Conservation (phyloP, 148 eudicot genomes). For the Heliosperma pusillum region DNA sequence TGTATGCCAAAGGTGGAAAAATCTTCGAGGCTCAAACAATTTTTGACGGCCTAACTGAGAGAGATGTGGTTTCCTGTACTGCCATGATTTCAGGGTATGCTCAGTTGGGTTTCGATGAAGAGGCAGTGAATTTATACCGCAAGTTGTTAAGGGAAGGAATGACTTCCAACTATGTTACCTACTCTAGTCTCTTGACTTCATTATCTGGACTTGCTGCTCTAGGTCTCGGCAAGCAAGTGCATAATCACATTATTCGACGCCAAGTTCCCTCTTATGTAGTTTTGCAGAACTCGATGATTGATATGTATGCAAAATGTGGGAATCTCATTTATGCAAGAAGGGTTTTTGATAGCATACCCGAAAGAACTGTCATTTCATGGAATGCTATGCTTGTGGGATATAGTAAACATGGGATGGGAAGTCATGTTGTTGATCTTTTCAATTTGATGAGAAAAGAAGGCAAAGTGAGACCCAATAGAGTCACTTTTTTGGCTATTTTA, state of each 20-base stretch:
- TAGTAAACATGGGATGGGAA: constrained; percentile 71
- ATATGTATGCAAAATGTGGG: constrained; percentile 97
- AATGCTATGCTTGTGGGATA: constrained; percentile 89
- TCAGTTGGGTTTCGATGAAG: constrained; percentile 71
- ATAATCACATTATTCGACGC: constrained; percentile 52
- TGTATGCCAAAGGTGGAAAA: constrained; percentile 79
- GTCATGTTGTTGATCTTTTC: constrained; percentile 53
- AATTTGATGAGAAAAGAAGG: constrained; percentile 51
- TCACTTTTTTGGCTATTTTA: constrained; percentile 68
- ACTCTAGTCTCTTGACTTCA: constrained; percentile 65
- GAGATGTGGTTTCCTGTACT: constrained; percentile 90
- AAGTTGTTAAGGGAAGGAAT: constrained; percentile 58
- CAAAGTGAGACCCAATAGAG: constrained; percentile 51
- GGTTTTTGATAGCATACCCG: constrained; percentile 64
- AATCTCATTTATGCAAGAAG: constrained; percentile 65
- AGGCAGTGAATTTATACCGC: constrained; percentile 63
- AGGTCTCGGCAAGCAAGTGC: constrained; percentile 80
- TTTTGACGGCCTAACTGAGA: constrained; percentile 57
- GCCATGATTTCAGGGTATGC: constrained; percentile 89
- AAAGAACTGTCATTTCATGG: constrained; percentile 83
- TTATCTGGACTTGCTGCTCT: constrained; percentile 81
- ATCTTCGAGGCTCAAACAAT: constrained; percentile 62
- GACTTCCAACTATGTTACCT: constrained; percentile 75
- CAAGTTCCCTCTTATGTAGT: constrained; percentile 50
- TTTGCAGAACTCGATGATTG: constrained; percentile 76